A percentile compares a stretch with the other conserved stretches of the same genome.
These are phyloP conservation scores for Leccinum pallidistipes DNA, from an alignment of 1,284 basidiomycete species.

Conservation along the genomic window DNA sequence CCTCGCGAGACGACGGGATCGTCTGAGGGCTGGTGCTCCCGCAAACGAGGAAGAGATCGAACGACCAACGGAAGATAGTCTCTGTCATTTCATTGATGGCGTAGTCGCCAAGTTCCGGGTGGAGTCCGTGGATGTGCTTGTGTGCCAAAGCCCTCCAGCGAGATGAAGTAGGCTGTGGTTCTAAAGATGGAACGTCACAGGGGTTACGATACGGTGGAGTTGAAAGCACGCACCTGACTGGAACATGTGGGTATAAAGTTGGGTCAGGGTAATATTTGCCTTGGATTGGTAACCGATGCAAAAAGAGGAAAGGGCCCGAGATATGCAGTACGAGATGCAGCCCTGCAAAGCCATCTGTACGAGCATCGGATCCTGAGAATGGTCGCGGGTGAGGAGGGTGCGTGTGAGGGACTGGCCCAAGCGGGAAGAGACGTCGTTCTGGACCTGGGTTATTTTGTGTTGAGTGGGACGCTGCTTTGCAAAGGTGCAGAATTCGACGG, in stretches of 20 bases:
- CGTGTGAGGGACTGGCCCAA: constrained; percentile 58
- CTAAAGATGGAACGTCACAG: constrained; percentile 35
- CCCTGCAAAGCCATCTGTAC: constrained; percentile 74
- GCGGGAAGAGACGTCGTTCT: constrained; percentile 59
- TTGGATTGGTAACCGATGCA: constrained; percentile 72
- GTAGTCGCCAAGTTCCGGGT: constrained; percentile 64
- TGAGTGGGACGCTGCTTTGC: constrained; percentile 37
- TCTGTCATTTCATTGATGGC: constrained; percentile 65
- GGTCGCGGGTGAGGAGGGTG: constrained; percentile 59
- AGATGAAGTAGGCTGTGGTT: constrained; percentile 72
- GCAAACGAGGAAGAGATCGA: constrained; percentile 63
- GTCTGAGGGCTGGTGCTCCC: constrained; percentile 49
- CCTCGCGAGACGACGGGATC: constrained; percentile 38
- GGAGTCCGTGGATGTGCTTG: constrained; percentile 61
- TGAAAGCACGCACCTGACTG: constrained; percentile 48
- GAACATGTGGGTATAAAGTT: constrained; percentile 66
- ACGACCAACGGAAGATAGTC: constrained; percentile 67
- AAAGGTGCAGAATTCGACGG: constrained; percentile 59
- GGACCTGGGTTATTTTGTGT: constrained; percentile 43
- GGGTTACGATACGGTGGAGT: constrained; percentile 13
- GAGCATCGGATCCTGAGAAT: constrained; percentile 70
- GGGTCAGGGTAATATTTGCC: constrained; percentile 61
- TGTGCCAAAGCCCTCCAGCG: constrained; percentile 74
- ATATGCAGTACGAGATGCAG: constrained; percentile 62
- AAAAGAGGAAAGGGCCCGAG: constrained; percentile 64